Percentiles rank a stretch among this genome's conserved stretches.
phyloP scores from a whole-genome alignment of 768 basidiomycete genomes.

The Mycena amicta region DNA sequence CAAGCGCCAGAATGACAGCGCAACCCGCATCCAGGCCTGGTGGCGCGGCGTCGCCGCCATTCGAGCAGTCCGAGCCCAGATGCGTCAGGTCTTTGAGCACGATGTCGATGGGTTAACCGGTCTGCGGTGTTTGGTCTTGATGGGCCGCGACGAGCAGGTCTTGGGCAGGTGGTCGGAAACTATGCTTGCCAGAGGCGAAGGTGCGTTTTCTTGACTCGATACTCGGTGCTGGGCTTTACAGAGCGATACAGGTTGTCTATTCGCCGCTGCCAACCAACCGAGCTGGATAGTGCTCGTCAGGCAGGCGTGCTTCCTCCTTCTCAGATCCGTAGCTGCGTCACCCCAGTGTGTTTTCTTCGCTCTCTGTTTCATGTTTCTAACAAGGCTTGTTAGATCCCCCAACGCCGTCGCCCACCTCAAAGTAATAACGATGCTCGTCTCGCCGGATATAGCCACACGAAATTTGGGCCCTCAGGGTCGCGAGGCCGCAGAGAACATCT shows the following conservation, averaged over 20 bases:
- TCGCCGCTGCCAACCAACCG: conserved; percentile 39
- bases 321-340: conserved; percentile 50
- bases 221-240: neutral
- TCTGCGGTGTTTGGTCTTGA: conserved; percentile 65
- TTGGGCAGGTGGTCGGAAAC: conserved; percentile 50
- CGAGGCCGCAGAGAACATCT: conserved; percentile 36
- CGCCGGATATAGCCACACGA: conserved; percentile 25
- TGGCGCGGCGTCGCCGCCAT: conserved; percentile 59
- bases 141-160: conserved; percentile 53
- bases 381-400: conserved; percentile 44
- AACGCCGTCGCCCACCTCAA: conserved; percentile 50
- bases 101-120: conserved; percentile 58
- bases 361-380: conserved; percentile 1
- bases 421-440: conserved; percentile 53
- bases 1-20: conserved; percentile 59
- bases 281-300: conserved; percentile 69
- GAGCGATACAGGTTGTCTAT: conserved; percentile 39
- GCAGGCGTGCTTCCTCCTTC: conserved; percentile 48
- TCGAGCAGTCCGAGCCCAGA: conserved; percentile 40
- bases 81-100: conserved; percentile 52
- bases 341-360: conserved; percentile 43
- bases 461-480: conserved; percentile 35
- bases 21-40: conserved; percentile 66
- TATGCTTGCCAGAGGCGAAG: conserved; percentile 34
- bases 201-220: conserved; percentile 19